Base-by-base conservation (phyloP, 306 rosid species). In the Amphicarpaea edgeworthii region DNA sequence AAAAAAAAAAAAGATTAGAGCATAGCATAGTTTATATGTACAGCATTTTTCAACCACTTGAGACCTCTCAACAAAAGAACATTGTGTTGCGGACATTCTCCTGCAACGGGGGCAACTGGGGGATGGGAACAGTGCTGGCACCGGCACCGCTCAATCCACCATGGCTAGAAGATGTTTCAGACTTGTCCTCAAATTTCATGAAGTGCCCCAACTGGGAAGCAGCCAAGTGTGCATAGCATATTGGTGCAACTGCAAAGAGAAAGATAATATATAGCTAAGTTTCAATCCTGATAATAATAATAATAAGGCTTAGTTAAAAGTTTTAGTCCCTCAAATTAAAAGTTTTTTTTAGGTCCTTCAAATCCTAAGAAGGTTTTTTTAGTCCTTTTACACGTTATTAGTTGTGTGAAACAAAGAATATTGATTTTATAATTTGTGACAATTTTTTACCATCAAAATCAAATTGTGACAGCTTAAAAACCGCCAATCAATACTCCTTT, bases 181-280 rank as follows among this genome's bases (percentile, higher is more conserved):
- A 92, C 45, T 82, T 72, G 1, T 89, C 97, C 23, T 95, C 97
- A 3, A 89, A 95, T 53, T 95, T 95, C 82, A 95, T 81, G 71
- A 89, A 95, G 77, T 86, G 92, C 0, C 95, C 91, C 55, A 92
- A 12, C 70, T 95, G 98, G 8, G 89, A 72, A 10, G 98, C 97
- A 1, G 98, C 98, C 73, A 95, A 84, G 82, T 95, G 97, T 1
- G 98, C 97, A 55, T 92, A 95, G 85, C 97, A 95, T 58, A 95
- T 77, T 0, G 97, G 98, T 50, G 97, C 96, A 78, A 95, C 98
- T 95, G 88, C 79, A 76, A 1, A 40, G 2, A 38, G 10, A 12
- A 47, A 34, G 14, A 73, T 26, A 60, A 7, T 42, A 10, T 60
- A 37, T 2, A 19, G 9, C 0, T 1, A 62, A 61, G 74, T 30